Evolutionary conservation across 2,329 filamentous ascomycete species (phyloP), one percentile per base, ranked within the genome.

Genomic region (Hymenoscyphus infarciens): DNA sequence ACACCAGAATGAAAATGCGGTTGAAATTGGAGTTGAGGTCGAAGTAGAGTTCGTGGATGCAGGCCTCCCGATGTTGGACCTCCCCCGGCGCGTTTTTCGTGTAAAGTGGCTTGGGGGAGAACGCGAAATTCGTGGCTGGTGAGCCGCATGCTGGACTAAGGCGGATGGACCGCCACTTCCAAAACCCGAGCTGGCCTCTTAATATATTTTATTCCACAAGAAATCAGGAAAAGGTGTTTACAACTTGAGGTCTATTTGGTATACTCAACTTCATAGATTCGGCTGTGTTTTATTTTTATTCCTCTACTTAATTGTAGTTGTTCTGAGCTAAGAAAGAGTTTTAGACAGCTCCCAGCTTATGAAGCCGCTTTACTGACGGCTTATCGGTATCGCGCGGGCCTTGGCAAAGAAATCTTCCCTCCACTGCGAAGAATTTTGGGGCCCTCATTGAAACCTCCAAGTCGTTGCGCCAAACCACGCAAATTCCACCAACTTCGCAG

Each of bases 301-400:
- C 5, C 6, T 39, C 1, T 5, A 5, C 15, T 19, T 5, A 19
- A 42, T n/a, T 42, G 7, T n/a, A 6, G 1, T n/a, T n/a, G 19
- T 42, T 16, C 5, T 42, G 16, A 42, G 39, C n/a, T 39, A 39
- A 5, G 10, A 16, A 39, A 39, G 35, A 2, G 11, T n/a, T 42
- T 5, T 5, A n/a, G 16, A 42, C 4, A 42, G 39, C 39, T 42
- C 39, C n/a, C 15, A n/a, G 22, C 7, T 7, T 19, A n/a, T 45
- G 5, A 5, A 8, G 39, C 39, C 39, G 39, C 39, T 45, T 45
- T 45, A 45, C 27, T 10, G 61, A 10, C 33, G 8, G 25, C 59
- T 61, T 61, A 61, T 63, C 42, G 39, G 29, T 59, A 61, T 63
- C 59, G 61, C 59, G 61, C 33, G 59, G 16, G 62, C 16, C 62